A percentile compares a stretch with the other conserved stretches of the same genome.
Conservation (phyloP, 129 eudicot species). For the Calendula officinalis region DNA sequence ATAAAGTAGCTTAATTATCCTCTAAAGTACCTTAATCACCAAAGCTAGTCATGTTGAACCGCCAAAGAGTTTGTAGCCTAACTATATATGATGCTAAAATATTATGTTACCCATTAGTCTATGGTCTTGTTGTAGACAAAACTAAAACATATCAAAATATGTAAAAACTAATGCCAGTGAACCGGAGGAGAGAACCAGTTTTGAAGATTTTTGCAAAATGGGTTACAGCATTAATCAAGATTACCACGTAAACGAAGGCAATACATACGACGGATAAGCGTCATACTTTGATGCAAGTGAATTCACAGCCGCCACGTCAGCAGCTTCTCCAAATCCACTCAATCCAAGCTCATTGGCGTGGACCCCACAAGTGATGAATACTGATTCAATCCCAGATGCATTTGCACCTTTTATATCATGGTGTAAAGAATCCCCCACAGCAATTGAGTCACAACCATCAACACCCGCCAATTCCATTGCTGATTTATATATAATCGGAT, state of each 20-base stretch:
- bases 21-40: no score
- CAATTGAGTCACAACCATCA: conserved; percentile 73
- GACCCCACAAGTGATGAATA: conserved; percentile 73
- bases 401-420: conserved; percentile 98
- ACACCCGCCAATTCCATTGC: conserved; percentile 77
- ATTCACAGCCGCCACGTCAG: conserved; percentile 46
- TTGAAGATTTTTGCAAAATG: no score
- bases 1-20: no score
- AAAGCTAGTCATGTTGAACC: no score
- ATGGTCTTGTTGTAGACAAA: no score
- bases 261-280: conserved; percentile 67
- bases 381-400: conserved; percentile 71
- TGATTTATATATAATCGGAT: conserved; percentile 71
- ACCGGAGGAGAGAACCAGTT: no score
- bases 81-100: no score
- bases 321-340: conserved; percentile 56
- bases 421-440: conserved; percentile 93
- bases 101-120: no score
- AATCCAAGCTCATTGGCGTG: conserved; percentile 84
- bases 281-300: conserved; percentile 59
- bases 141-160: no score
- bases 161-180: no score
- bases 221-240: no score
- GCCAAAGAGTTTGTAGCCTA: no score
- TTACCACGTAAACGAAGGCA: conserved; percentile 85